Conservation (phyloP, 106 monocot species). For the Dioscorea alata region DNA sequence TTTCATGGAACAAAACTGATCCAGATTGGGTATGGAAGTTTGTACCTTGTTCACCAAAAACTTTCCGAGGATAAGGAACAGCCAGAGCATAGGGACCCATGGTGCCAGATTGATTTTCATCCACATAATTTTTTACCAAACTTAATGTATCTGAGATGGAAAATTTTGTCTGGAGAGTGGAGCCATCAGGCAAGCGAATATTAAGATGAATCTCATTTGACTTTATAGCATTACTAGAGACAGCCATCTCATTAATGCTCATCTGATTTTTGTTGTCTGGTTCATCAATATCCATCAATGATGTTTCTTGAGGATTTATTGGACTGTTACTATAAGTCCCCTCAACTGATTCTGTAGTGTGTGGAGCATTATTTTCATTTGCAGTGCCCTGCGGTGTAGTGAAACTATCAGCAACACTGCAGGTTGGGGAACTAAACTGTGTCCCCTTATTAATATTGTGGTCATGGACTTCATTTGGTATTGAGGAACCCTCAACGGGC, state of each 20-base stretch:
- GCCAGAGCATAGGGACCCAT: slow-evolving; percentile 60
- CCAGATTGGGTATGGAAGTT: background rate
- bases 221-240: slow-evolving; percentile 25
- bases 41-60: slow-evolving; percentile 73
- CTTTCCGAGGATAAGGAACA: slow-evolving; percentile 74
- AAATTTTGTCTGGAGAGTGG: slow-evolving; percentile 58
- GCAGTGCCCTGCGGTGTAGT: slow-evolving; percentile 6
- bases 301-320: slow-evolving; percentile 7
- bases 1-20: too few species aligned
- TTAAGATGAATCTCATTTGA: slow-evolving; percentile 61
- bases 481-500: slow-evolving; percentile 14
- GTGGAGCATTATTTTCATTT: background rate
- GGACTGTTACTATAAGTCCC: background rate
- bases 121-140: slow-evolving; percentile 61
- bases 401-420: background rate
- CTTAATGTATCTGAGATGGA: slow-evolving; percentile 46
- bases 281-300: background rate
- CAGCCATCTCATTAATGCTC: slow-evolving; percentile 6
- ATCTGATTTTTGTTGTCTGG: slow-evolving; percentile 7
- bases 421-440: slow-evolving; percentile 3
- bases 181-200: slow-evolving; percentile 72
- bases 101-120: slow-evolving; percentile 30
- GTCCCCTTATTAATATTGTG: slow-evolving; percentile 9
- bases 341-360: slow-evolving; percentile 6
- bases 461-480: slow-evolving; percentile 6